Evolutionary conservation across 208 protist genomes (phyloP), one percentile per base, ranked within the genome.

Genomic region (Acanthamoeba culbertsoni): DNA sequence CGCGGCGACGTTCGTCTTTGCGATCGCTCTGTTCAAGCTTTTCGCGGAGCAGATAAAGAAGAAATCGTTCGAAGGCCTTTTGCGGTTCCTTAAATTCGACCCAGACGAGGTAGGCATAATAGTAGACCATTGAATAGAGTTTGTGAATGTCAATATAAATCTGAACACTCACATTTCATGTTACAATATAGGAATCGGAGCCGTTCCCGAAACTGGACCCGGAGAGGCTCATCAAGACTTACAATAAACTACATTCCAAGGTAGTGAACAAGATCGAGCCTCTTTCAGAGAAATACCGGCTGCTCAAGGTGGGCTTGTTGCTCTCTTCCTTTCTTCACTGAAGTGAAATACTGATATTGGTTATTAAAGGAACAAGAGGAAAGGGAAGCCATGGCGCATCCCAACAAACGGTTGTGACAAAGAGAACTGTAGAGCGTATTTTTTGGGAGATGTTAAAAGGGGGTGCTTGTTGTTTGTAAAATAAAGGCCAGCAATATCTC

Each of bases 61-160:
- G 40, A 91, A 91, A 55, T 73, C 55, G 4, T 73, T 91, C 55
- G 84, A 91, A 33, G 37, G 77, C 3, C 51, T 86, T 20, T 46
- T 86, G 2, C 42, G 77, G 16, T 86, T 86, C 77, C 77, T 86
- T n/a, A 86, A 86, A 31, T 86, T 86, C 77, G 77, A 86, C 31
- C 77, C 77, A 55, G 77, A 86, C 35, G 77, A 86, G 68, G 68
- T 77, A 46, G n/a, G n/a, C n/a, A n/a, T n/a, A n/a, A n/a, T n/a
- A n/a, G n/a, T n/a, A n/a, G n/a, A n/a, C n/a, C n/a, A n/a, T n/a
- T n/a, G n/a, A n/a, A n/a, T 59, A 59, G 23, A n/a, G 51, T 59
- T 59, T 14, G 16, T 59, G 51, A 59, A 14, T 59, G 51, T 59
- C 16, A 59, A 59, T 23, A n/a, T n/a, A n/a, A n/a, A n/a, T n/a